These are phyloP conservation scores for Oxyria digyna DNA, from an alignment of 148 eudicot genomes.

Conservation along the genomic window DNA sequence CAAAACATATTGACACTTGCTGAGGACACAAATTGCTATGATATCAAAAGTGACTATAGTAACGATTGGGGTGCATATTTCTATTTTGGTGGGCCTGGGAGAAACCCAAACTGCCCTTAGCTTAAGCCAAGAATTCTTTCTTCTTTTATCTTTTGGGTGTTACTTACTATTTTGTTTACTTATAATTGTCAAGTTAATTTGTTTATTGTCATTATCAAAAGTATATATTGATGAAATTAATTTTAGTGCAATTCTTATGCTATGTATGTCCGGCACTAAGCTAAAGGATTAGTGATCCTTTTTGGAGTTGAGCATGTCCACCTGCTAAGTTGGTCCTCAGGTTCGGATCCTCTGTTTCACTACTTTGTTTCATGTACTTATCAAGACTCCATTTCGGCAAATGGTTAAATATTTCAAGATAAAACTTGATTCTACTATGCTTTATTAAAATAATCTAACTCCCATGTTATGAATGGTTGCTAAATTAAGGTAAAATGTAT, in stretches of 20 bases:
- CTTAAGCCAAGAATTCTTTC: conserved; percentile 7
- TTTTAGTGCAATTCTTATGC: too few species aligned
- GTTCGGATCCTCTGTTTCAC: too few species aligned
- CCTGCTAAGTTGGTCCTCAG: too few species aligned
- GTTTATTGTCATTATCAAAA: background rate
- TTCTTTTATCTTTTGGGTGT: background rate
- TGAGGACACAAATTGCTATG: conserved; percentile 73
- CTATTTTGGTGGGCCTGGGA: conserved; percentile 97
- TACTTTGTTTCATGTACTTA: too few species aligned
- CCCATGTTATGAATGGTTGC: too few species aligned
- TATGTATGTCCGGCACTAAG: too few species aligned
- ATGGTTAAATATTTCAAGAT: too few species aligned
- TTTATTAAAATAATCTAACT: too few species aligned
- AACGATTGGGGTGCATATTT: conserved; percentile 83
- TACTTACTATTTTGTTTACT: background rate
- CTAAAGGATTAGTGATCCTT: background rate
- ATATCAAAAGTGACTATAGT: conserved; percentile 63
- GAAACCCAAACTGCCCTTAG: conserved; percentile 54
- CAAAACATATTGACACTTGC: conserved; percentile 67
- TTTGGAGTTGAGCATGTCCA: too few species aligned
- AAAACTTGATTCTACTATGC: too few species aligned
- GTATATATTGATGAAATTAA: background rate
- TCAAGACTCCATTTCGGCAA: too few species aligned
- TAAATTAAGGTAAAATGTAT: too few species aligned
- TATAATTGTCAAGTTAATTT: conserved; percentile 2